Base-by-base conservation (phyloP, 306 rosid species). In the Comarum palustre region DNA sequence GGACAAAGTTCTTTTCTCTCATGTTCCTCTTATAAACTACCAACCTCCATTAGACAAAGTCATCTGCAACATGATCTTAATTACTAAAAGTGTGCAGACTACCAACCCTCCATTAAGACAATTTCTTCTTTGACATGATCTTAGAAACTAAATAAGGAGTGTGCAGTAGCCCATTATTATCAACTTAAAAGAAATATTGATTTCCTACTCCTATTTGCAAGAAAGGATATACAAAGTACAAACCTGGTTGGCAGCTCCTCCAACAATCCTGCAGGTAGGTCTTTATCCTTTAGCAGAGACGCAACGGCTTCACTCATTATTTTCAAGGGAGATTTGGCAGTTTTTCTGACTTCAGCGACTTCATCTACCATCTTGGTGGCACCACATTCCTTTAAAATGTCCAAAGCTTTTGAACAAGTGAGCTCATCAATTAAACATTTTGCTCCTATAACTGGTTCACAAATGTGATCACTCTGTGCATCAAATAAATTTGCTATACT, bases 201-300 rank as follows among this genome's bases (percentile, higher is more conserved):
- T 12, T 32, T n/a, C 25, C 27, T 61, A 61, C 8, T 61, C 36
- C 58, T 41, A 59, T 51, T 72, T 25, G 41, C 63, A 52, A 17
- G 22, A 73, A 27, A 55, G 54, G 48, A 73, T 70, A 63, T 74
- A 67, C 59, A 73, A 63, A 69, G 77, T 51, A 76, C 73, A 74
- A 75, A 94, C 95, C 98, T 91, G 74, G 92, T 51, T 64, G 98
- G 97, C 32, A 94, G 79, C 82, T 94, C 98, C 90, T 86, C 93
- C 41, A 88, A 83, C 50, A 94, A 90, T 77, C 3, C 39, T 57
- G 52, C 59, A 29, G 97, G 83, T 55, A 89, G 83, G 76, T 87
- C 89, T 31, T 84, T 79, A 68, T 83, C 81, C 82, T 88, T 75
- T 75, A 91, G 71, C 83, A 94, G 86, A 73, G 84, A 78, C 1